These are phyloP conservation scores for Boletellus deceptivus DNA, from an alignment of 1,284 basidiomycete genomes.

Conservation along the genomic window DNA sequence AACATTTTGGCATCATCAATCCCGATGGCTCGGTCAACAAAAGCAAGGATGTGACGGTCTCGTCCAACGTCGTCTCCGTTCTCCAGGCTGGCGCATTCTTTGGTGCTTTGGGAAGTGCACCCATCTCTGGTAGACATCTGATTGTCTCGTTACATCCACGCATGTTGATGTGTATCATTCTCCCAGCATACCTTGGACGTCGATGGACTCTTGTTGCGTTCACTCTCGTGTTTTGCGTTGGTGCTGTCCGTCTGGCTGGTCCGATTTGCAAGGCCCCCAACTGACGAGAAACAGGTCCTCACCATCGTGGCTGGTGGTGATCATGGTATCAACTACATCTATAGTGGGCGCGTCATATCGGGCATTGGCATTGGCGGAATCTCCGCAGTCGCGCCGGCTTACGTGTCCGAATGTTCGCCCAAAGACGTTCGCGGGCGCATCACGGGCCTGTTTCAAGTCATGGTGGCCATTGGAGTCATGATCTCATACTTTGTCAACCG, in stretches of 20 bases:
- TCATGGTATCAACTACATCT: slow-evolving; percentile 62
- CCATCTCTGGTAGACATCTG: slow-evolving; percentile 51
- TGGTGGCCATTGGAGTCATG: slow-evolving; percentile 76
- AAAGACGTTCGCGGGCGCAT: slow-evolving; percentile 71
- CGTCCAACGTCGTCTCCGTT: slow-evolving; percentile 69
- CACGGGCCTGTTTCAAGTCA: slow-evolving; percentile 79
- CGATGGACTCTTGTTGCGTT: slow-evolving; percentile 57
- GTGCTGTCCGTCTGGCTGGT: slow-evolving; percentile 48
- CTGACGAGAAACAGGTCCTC: slow-evolving; percentile 37
- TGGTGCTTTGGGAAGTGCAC: slow-evolving; percentile 66
- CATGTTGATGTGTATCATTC: background rate
- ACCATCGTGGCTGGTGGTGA: slow-evolving; percentile 61
- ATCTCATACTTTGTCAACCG: slow-evolving; percentile 77
- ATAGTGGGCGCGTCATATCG: slow-evolving; percentile 68
- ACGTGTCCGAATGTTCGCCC: slow-evolving; percentile 76
- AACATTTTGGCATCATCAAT: slow-evolving; percentile 56
- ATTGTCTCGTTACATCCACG: background rate
- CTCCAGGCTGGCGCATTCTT: slow-evolving; percentile 82
- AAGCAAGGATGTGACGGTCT: slow-evolving; percentile 46
- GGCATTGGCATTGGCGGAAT: slow-evolving; percentile 61
- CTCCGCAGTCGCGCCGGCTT: slow-evolving; percentile 69
- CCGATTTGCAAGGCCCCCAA: background rate
- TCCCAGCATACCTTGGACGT: slow-evolving; percentile 52
- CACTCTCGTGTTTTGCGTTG: slow-evolving; percentile 60
- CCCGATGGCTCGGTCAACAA: slow-evolving; percentile 38